Evolutionary conservation across 1,284 basidiomycete genomes (phyloP).

Genomic region (Malassezia obtusa): DNA sequence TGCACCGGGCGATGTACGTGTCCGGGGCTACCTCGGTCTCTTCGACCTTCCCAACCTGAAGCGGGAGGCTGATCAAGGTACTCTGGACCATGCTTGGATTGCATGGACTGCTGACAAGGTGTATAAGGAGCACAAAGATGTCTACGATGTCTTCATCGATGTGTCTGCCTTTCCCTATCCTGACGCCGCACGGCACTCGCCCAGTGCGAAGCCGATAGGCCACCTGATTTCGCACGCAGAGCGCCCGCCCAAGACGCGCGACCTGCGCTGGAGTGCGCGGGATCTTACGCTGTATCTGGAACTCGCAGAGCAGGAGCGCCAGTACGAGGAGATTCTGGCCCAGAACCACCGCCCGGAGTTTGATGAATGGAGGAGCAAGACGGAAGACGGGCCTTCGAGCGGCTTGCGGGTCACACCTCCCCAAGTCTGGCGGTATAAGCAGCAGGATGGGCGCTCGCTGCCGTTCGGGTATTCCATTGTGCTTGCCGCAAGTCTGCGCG

Average conservation of each 20-base stretch:
- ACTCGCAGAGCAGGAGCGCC: slow-evolving; percentile 13
- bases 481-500: slow-evolving; percentile 3
- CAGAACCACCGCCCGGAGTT: neutral
- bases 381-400: neutral
- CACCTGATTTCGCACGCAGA: neutral
- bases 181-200: neutral
- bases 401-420: neutral
- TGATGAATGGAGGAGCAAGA: slow-evolving; percentile 7
- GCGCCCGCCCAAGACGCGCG: neutral
- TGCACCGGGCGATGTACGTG: slow-evolving; percentile 6
- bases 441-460: slow-evolving; percentile 10
- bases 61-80: neutral
- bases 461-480: slow-evolving; percentile 8
- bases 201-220: neutral
- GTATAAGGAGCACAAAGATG: slow-evolving; percentile 4
- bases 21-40: slow-evolving; percentile 6
- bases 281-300: slow-evolving; percentile 13
- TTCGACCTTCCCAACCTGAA: slow-evolving; percentile 2
- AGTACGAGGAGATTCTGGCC: slow-evolving; percentile 3
- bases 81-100: slow-evolving; percentile 9
- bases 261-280: slow-evolving; percentile 2
- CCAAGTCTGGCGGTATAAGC: slow-evolving; percentile 3
- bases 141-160: slow-evolving; percentile 10
- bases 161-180: slow-evolving; percentile 7
- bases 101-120: slow-evolving; percentile 15